These are phyloP conservation scores for Pulveroboletus sp. DNA, from an alignment of 768 basidiomycete species.

Conservation along the genomic window DNA sequence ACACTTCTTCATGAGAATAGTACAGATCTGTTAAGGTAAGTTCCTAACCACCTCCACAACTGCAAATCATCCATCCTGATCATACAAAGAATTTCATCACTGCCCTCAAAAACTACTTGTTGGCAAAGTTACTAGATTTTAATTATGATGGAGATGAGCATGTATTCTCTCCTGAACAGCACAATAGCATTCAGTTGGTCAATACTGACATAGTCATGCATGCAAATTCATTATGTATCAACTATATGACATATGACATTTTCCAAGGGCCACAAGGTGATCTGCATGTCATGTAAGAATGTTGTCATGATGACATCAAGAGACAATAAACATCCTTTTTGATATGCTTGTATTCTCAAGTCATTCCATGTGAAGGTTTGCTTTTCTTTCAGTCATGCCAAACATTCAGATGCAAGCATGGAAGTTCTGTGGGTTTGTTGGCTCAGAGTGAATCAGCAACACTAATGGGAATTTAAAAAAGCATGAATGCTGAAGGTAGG, in stretches of 20 bases:
- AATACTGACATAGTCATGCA: neutral
- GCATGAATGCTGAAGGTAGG: neutral
- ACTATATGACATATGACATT: neutral
- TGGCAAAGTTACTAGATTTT: neutral
- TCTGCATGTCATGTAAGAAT: neutral
- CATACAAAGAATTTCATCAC: neutral
- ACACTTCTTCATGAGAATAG: conserved; percentile 1
- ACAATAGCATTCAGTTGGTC: neutral
- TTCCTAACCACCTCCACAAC: too few relatives aligned
- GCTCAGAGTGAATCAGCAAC: neutral
- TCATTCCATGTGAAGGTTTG: neutral
- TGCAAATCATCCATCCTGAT: too few relatives aligned
- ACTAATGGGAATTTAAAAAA: neutral
- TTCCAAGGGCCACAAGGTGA: neutral
- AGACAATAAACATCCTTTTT: neutral
- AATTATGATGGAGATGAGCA: conserved; percentile 8
- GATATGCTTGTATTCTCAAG: neutral
- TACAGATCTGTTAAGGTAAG: too few relatives aligned
- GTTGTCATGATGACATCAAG: neutral
- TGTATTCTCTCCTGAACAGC: neutral
- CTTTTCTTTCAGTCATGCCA: neutral
- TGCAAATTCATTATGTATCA: neutral
- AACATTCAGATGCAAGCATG: neutral
- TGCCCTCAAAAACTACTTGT: neutral
- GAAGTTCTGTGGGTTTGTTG: neutral